Evolutionary conservation across 192 early-diverging fungal species (phyloP).

Genomic region (Linnemannia exigua): DNA sequence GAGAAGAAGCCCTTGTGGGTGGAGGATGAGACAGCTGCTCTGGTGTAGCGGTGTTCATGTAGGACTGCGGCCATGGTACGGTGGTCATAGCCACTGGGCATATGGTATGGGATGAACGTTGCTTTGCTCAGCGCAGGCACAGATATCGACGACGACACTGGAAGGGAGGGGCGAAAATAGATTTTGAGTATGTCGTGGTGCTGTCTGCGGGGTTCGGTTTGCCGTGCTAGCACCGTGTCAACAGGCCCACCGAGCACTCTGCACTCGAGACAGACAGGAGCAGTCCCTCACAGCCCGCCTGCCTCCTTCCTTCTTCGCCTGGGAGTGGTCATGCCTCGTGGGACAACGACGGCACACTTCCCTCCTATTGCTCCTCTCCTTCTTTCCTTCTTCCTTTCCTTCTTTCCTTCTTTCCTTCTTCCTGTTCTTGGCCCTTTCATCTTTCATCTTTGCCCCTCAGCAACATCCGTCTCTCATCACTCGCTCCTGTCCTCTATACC

Average conservation of each 20-base stretch:
- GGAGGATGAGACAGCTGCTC: too few relatives aligned
- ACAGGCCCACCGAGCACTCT: not conserved
- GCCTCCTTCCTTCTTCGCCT: too few relatives aligned
- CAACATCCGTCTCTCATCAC: not conserved
- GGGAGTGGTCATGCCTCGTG: not conserved
- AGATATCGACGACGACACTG: slow-evolving; percentile 5
- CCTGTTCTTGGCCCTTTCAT: not conserved
- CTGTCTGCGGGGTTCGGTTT: not conserved
- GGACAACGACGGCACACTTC: not conserved
- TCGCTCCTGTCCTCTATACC: not conserved
- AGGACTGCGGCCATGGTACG: not conserved
- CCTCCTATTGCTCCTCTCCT: not conserved
- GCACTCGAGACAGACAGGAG: not conserved
- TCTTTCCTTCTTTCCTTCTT: not conserved
- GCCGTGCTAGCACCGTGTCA: not conserved
- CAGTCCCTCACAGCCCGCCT: not conserved
- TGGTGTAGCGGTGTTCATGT: too few relatives aligned
- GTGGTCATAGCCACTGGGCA: not conserved
- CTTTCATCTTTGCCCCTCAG: not conserved
- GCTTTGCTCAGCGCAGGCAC: slow-evolving; percentile 4
- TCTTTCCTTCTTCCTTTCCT: not conserved
- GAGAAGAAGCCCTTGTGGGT: not conserved
- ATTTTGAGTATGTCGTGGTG: not conserved
- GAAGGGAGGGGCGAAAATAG: not conserved
- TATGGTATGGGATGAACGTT: not conserved